A percentile compares a stretch with the other conserved stretches of the same genome.
These are phyloP conservation scores for Lantana camara DNA, from an alignment of 257 asterid species.

Conservation along the genomic window DNA sequence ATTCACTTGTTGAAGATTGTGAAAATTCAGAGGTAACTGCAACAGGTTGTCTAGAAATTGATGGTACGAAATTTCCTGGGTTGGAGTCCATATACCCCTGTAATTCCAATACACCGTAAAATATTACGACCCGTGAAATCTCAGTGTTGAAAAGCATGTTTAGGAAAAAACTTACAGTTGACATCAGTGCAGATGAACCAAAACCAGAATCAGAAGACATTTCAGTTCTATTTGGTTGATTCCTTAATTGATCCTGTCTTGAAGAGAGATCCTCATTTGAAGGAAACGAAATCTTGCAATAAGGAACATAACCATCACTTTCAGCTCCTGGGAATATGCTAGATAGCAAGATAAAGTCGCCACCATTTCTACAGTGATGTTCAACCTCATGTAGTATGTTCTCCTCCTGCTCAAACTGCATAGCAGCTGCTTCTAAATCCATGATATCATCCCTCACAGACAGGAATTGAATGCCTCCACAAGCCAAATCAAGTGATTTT, in stretches of 20 bases:
- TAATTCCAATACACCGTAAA: conserved; percentile 31
- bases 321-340: conserved; percentile 49
- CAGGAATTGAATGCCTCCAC: conserved; percentile 53
- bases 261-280: conserved; percentile 29
- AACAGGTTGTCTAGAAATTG: conserved; percentile 29
- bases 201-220: conserved; percentile 32
- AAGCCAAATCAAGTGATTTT: conserved; percentile 53
- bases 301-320: conserved; percentile 62
- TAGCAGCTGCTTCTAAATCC: conserved; percentile 76
- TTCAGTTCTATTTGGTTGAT: conserved; percentile 24
- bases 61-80: conserved; percentile 30
- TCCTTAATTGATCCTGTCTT: conserved; percentile 22
- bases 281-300: conserved; percentile 46
- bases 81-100: conserved; percentile 38
- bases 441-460: conserved; percentile 72
- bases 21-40: conserved; percentile 35
- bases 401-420: conserved; percentile 74
- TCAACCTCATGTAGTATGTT: conserved; percentile 54
- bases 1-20: conserved; percentile 36
- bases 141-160: neutral
- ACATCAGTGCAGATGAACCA: conserved; percentile 35
- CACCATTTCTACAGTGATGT: conserved; percentile 42
- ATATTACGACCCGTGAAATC: conserved; percentile 6
- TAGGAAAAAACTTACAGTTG: conserved; percentile 37
- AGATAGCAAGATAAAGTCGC: conserved; percentile 49